Conservation (phyloP, 2,329 filamentous ascomycete species). For the Teratosphaeria pseudoeucalypti region DNA sequence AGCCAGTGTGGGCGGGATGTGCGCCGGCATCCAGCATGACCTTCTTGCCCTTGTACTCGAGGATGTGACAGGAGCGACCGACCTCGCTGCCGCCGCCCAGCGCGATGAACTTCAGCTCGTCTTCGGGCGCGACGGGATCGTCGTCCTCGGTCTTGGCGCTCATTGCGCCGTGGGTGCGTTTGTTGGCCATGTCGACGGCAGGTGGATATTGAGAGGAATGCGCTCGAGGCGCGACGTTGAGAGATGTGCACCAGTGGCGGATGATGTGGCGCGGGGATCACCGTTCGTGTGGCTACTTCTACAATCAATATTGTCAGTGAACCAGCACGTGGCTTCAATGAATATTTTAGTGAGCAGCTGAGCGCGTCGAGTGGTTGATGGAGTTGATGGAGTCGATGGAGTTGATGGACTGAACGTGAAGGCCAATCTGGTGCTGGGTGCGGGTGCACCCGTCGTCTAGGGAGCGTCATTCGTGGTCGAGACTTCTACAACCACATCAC, state of each 20-base stretch:
- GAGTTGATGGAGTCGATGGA: neutral
- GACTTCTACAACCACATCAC: neutral
- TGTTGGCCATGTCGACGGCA: conserved; percentile 62
- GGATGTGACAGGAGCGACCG: conserved; percentile 90
- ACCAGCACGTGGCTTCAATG: neutral
- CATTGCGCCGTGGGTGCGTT: conserved; percentile 60
- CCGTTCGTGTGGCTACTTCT: neutral
- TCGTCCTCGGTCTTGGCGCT: conserved; percentile 56
- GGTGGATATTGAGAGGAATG: neutral
- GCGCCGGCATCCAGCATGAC: conserved; percentile 99
- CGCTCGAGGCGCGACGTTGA: neutral
- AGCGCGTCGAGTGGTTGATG: neutral
- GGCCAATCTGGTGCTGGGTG: neutral
- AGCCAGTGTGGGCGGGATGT: conserved; percentile 90
- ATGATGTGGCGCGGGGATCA: neutral
- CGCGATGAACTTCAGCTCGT: conserved; percentile 89
- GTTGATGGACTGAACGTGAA: neutral
- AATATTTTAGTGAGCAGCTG: neutral
- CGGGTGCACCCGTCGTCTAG: neutral
- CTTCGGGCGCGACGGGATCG: conserved; percentile 82
- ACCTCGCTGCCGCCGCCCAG: conserved; percentile 95
- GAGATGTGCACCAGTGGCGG: neutral
- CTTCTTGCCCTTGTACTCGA: conserved; percentile 98
- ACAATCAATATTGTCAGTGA: neutral
- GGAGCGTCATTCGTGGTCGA: neutral